A percentile compares a stretch with the other conserved stretches of the same genome.
Conservation (phyloP, 179 eudicot genomes). For the Beta corolliflora region DNA sequence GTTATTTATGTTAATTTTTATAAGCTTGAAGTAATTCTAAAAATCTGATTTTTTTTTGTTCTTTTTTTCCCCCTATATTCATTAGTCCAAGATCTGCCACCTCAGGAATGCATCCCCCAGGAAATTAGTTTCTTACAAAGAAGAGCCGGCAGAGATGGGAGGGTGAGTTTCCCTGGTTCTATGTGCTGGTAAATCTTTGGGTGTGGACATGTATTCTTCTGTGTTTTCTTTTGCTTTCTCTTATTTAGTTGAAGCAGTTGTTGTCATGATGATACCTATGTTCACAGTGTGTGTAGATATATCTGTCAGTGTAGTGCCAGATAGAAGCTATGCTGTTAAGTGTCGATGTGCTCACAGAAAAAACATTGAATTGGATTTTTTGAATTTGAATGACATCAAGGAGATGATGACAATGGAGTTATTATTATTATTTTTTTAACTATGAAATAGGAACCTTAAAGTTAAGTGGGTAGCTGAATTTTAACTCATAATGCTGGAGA, state of each 20-base stretch:
- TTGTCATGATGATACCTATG: not conserved
- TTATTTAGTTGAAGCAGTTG: not conserved
- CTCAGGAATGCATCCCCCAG: constrained; percentile 64
- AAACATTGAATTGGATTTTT: not conserved
- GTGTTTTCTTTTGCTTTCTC: not conserved
- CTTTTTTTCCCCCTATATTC: not conserved
- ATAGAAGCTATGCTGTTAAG: not conserved
- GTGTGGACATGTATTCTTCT: not conserved
- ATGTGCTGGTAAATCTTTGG: not conserved
- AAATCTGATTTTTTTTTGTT: not conserved
- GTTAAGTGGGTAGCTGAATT: not conserved
- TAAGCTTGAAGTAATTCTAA: not conserved
- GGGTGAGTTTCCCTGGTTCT: constrained; percentile 62
- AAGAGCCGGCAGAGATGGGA: constrained; percentile 91
- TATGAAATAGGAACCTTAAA: too few species aligned
- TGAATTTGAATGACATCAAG: not conserved
- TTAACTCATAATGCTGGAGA: not conserved
- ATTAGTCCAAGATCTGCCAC: constrained; percentile 79
- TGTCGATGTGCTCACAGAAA: not conserved
- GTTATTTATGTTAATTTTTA: not conserved
- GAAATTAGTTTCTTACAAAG: constrained; percentile 57
- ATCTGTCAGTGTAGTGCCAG: not conserved
- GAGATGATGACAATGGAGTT: not conserved
- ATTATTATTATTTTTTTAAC: too few species aligned
- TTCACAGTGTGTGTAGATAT: not conserved